Percentiles rank a stretch among this genome's conserved stretches.
Evolutionary conservation across 306 rosid genomes (phyloP).

Genomic region (Cicer cuneatum): DNA sequence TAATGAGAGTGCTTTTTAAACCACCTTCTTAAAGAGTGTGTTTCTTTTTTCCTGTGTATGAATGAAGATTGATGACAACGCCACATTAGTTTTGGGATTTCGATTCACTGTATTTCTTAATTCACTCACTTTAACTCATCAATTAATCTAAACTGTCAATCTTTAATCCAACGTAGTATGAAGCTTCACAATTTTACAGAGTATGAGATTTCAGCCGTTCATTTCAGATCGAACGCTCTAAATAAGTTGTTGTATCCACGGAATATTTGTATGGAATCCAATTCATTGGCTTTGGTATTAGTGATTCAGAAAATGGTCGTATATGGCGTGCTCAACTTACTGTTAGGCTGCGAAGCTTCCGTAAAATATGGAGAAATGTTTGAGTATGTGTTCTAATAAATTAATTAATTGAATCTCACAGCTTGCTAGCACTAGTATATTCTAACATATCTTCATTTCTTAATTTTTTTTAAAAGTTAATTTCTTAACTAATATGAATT

Average conservation of each 20-base stretch:
- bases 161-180: too few species aligned
- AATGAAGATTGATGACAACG: not conserved
- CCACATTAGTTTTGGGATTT: not conserved
- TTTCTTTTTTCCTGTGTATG: not conserved
- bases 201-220: too few species aligned
- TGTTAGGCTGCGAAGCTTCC: not conserved
- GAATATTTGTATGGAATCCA: too few species aligned
- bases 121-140: too few species aligned
- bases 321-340: conserved; percentile 7
- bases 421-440: not conserved
- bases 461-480: too few species aligned
- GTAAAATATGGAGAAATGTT: not conserved
- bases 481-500: too few species aligned
- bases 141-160: too few species aligned
- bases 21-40: not conserved
- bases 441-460: not conserved
- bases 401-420: not conserved
- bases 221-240: too few species aligned
- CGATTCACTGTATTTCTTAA: too few species aligned
- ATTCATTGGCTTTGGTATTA: not conserved
- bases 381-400: not conserved
- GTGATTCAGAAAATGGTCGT: not conserved
- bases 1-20: not conserved
- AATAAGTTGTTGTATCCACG: too few species aligned
- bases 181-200: too few species aligned